phyloP scores from a whole-genome alignment of 495 filamentous ascomycete species.

The Penicillium ucsense region DNA sequence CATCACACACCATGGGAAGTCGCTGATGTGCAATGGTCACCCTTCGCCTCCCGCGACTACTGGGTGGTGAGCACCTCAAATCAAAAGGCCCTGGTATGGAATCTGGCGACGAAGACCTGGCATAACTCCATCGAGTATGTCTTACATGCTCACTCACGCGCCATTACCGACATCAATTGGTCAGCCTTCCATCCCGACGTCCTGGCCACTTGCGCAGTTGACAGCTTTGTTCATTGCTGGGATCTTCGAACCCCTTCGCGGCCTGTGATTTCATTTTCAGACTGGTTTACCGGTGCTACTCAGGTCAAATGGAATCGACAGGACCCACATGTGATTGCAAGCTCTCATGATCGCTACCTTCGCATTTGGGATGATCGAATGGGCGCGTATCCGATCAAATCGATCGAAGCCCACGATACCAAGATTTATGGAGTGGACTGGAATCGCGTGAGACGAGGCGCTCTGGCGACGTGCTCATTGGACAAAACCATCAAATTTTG shows the following conservation, averaged over 20 bases:
- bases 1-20: constrained; percentile 91
- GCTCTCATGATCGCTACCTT: constrained; percentile 77
- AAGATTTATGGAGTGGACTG: constrained; percentile 97
- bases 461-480: constrained; percentile 76
- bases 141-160: constrained; percentile 79
- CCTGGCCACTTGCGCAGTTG: constrained; percentile 83
- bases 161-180: constrained; percentile 96
- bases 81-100: constrained; percentile 93
- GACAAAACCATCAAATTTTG: constrained; percentile 93
- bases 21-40: constrained; percentile 97
- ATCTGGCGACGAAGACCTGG: constrained; percentile 64
- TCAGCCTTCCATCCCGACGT: constrained; percentile 85
- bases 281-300: constrained; percentile 91
- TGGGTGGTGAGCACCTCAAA: constrained; percentile 94
- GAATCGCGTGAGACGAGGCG: constrained; percentile 65
- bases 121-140: constrained; percentile 77
- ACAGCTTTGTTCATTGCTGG: constrained; percentile 92
- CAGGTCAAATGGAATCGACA: constrained; percentile 95
- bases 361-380: constrained; percentile 87
- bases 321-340: constrained; percentile 75
- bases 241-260: constrained; percentile 70
- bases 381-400: constrained; percentile 66
- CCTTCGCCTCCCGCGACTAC: constrained; percentile 77
- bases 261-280: constrained; percentile 72
- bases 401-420: constrained; percentile 82